Evolutionary conservation across 345 rosid species (phyloP).

Genomic region (Salix koriyanagi): DNA sequence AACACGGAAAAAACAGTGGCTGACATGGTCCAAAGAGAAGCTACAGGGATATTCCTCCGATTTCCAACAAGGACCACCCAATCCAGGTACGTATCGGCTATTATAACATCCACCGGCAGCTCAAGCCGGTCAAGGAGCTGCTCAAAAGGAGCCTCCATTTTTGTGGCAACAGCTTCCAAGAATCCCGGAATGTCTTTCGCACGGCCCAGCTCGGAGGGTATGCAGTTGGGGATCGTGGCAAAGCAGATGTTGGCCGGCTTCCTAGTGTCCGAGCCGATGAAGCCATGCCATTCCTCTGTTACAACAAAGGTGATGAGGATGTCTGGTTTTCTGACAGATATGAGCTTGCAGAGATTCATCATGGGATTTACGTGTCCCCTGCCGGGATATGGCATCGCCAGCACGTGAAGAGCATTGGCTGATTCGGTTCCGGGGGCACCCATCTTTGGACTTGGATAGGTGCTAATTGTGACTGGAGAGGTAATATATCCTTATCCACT

Average conservation of each 20-base stretch:
- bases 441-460: neutral
- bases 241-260: constrained; percentile 5
- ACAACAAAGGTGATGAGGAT: constrained; percentile 3
- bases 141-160: constrained; percentile 21
- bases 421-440: neutral
- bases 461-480: no score
- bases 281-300: constrained; percentile 10
- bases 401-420: neutral
- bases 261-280: neutral
- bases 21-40: constrained; percentile 26
- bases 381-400: constrained; percentile 17
- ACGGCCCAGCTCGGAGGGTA: constrained; percentile 25
- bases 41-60: constrained; percentile 18
- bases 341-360: constrained; percentile 12
- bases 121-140: constrained; percentile 11
- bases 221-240: constrained; percentile 18
- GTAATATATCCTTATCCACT: no score
- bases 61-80: constrained; percentile 17
- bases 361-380: constrained; percentile 22
- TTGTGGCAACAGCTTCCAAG: constrained; percentile 10
- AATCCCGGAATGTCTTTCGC: constrained; percentile 12
- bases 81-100: constrained; percentile 14
- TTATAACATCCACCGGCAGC: neutral
- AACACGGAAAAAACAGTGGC: constrained; percentile 14
- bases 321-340: neutral